Conservation (phyloP, 192 early-diverging fungal species). For the Chytriomyces sp. region DNA sequence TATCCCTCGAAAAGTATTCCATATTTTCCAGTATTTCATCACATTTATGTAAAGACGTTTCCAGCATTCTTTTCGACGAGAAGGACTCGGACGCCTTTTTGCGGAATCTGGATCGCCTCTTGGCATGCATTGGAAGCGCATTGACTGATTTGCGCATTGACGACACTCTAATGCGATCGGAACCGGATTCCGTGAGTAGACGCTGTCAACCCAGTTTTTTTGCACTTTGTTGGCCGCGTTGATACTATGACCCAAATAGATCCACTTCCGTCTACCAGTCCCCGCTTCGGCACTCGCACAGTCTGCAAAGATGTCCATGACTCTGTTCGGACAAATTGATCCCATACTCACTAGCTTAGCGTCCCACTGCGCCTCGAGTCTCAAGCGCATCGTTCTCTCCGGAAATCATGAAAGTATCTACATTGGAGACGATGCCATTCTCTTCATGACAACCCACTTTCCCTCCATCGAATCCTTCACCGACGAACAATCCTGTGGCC, state of each 20-base stretch:
- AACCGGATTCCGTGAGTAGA: background rate
- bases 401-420: background rate
- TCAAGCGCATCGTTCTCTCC: constrained; percentile 3
- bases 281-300: background rate
- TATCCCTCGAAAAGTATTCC: constrained; percentile 13
- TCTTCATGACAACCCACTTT: constrained; percentile 17
- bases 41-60: background rate
- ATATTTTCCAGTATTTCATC: background rate
- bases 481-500: constrained; percentile 25
- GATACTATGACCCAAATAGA: no score
- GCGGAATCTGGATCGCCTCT: background rate
- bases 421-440: constrained; percentile 1
- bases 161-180: background rate
- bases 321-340: constrained; percentile 5
- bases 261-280: background rate
- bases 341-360: background rate
- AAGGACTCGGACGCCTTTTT: constrained; percentile 1
- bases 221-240: no score
- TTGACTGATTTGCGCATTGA: constrained; percentile 8
- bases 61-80: background rate
- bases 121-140: background rate
- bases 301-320: background rate
- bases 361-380: constrained; percentile 6
- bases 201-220: no score
- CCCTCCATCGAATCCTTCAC: constrained; percentile 18